phyloP scores from a whole-genome alignment of 2,329 filamentous ascomycete genomes.

The Clarireedia monteithiana region DNA sequence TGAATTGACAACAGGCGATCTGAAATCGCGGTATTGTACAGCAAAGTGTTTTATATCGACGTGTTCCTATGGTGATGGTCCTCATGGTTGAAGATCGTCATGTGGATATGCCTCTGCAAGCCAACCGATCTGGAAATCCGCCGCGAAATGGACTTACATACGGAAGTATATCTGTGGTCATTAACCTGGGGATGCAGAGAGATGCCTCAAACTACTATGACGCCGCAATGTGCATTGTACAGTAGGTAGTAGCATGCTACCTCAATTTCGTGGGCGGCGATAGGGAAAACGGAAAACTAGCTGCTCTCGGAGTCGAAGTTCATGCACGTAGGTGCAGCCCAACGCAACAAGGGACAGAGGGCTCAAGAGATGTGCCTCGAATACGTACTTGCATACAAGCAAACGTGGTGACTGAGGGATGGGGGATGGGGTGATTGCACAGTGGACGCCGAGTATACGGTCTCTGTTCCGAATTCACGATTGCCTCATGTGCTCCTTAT shows the following conservation, averaged over 20 bases:
- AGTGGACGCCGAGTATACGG: no score
- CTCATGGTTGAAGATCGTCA: conserved; percentile 1
- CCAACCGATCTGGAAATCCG: neutral
- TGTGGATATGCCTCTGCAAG: conserved; percentile 2
- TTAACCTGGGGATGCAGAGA: neutral
- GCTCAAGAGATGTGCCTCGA: neutral
- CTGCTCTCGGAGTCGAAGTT: conserved; percentile 1
- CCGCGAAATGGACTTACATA: neutral
- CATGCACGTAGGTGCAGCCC: conserved; percentile 6
- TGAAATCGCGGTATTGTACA: neutral
- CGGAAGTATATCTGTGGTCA: neutral
- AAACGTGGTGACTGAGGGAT: no score
- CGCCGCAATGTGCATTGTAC: neutral
- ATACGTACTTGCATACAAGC: no score
- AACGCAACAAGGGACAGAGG: neutral
- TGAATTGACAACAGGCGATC: neutral
- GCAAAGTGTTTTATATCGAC: conserved; percentile 7
- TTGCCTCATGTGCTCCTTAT: no score
- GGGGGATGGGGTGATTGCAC: no score
- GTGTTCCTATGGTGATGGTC: conserved; percentile 6
- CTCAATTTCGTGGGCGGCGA: neutral
- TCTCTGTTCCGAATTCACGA: no score
- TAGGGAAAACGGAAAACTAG: neutral
- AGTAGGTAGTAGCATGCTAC: neutral
- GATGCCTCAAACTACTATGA: neutral